Evolutionary conservation across 208 protist genomes (phyloP), one percentile per base, ranked within the genome.

Genomic region (Tritrichomonas foetus): DNA sequence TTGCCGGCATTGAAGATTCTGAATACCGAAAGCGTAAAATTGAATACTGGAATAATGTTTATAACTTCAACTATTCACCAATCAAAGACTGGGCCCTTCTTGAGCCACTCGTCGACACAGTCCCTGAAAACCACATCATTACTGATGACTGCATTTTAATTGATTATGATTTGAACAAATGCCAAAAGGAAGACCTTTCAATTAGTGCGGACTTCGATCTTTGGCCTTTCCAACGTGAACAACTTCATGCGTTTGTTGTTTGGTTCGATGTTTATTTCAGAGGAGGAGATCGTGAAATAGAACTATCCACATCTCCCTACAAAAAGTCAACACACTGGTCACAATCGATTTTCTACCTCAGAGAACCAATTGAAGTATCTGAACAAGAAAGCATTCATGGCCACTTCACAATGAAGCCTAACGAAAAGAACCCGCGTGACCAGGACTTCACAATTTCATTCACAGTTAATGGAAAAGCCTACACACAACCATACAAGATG

Each of bases 321-420:
- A 93, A 64, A 22, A 93, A 39, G 66, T 84, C 66, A 93, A 99
- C 98, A 33, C 98, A 99, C 95, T 99, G 98, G 98, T 98, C 98
- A 94, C 98, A 98, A 95, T 97, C 97, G 3, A 97, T 99, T 16
- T 97, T 99, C 50, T 99, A 99, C 95, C 94, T 99, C 11, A 96
- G 97, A 55, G 96, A 98, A 93, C 95, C 97, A 11, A 66, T 99
- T 8, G 94, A 94, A 25, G 96, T 99, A 94, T 94, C 95, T 47
- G 66, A 53, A 25, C 97, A 96, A 13, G 97, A 98, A 93, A 96
- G 89, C 66, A 95, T 98, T 3, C 93, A 66, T 41, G 98, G 98
- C 47, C 94, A 50, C 16, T 95, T 99, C 93, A 74, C 93, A 25
- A 97, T 97, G 95, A 95, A 95, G 93, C 97, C 97, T 66, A 98